Base-by-base conservation (phyloP, 2,329 filamentous ascomycete species). In the Neopestalotiopsis sp. region DNA sequence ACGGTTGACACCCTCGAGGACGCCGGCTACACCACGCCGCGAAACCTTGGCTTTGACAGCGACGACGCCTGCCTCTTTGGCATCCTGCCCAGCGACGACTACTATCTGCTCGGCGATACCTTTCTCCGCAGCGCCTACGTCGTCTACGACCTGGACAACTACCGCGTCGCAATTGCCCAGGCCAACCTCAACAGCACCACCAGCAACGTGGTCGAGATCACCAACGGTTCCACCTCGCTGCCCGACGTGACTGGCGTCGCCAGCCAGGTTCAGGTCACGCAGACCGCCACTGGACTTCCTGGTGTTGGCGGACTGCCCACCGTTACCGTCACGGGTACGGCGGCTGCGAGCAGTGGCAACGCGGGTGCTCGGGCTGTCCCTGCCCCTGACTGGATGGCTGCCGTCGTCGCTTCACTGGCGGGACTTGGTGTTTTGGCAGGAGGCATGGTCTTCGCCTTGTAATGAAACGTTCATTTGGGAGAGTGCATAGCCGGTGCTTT, bases 91-190 rank as follows among this genome's bases (percentile, higher is more conserved):
- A 82, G 78, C 67, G 75, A 80, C 20, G 75, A 73, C 58, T 74
- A 76, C 68, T 84, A 82, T 32, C 78, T 85, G 14, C 80, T 86
- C 2, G 84, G 84, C 59, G 84, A 85, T 73, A 83, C 81, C 4
- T 85, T 86, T 71, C 74, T 86, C 63, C 81, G 84, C 17, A 81
- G 80, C 34, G 83, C 83, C 12, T 89, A 89, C 74, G 84, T 87
- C 65, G 86, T 88, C 67, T 88, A 88, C 75, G 86, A 89, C 72
- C 75, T 88, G 57, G 79, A 78, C 67, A 83, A 86, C 76, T 74
- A 84, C 72, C 78, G 86, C 77, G 79, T 89, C 67, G 85, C 79
- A 68, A 74, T 89, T 4, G 86, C 86, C 13, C 86, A 86, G 78
- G 82, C 88, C 63, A 87, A 86, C 71, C 75, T 86, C 66, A 84